Conservation (phyloP, 2,329 filamentous ascomycete genomes). For the Fusarium scirpi region DNA sequence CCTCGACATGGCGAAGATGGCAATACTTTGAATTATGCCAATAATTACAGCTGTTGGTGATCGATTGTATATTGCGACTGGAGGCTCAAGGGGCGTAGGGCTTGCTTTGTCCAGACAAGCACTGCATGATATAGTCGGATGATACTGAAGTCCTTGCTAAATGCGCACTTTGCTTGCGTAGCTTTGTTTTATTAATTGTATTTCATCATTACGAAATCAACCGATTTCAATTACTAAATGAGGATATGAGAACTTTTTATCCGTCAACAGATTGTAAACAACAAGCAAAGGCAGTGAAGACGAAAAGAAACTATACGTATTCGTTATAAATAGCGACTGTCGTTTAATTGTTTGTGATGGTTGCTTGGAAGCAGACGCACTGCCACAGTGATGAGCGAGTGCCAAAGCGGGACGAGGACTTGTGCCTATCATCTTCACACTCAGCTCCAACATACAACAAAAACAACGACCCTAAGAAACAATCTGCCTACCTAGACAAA, state of each 20-base stretch:
- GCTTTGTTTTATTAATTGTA: background rate
- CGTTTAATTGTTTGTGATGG: background rate
- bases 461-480: background rate
- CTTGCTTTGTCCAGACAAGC: background rate
- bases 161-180: background rate
- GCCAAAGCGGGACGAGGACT: background rate
- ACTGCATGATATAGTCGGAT: background rate
- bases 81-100: too few relatives aligned
- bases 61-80: background rate
- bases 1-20: slow-evolving; percentile 13
- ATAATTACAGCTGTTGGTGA: background rate
- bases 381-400: slow-evolving; percentile 4
- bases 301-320: too few relatives aligned
- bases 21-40: background rate
- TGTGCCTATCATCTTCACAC: slow-evolving; percentile 4
- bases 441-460: slow-evolving; percentile 8
- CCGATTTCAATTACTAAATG: background rate
- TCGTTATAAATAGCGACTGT: background rate
- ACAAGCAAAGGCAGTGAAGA: background rate
- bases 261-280: background rate
- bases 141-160: background rate
- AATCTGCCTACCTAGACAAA: background rate
- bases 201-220: background rate
- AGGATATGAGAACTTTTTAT: background rate
- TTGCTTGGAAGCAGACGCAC: background rate